These are phyloP conservation scores for Backusella parvicylindrica DNA, from an alignment of 192 early-diverging fungal genomes.

Conservation along the genomic window DNA sequence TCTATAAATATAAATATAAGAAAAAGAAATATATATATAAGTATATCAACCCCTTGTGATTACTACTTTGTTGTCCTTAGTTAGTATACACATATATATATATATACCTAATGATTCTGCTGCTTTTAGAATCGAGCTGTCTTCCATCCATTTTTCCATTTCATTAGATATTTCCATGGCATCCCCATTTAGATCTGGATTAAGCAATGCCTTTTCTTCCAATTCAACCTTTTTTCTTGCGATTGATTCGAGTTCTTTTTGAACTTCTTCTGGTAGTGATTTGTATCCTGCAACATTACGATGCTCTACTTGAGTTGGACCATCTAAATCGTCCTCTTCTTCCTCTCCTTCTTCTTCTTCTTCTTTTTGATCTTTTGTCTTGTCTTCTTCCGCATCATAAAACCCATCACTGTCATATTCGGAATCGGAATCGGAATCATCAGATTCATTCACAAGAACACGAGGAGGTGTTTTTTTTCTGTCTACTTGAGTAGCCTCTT, in stretches of 20 bases:
- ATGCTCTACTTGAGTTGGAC: neutral
- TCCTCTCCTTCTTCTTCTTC: constrained; percentile 26
- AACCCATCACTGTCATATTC: neutral
- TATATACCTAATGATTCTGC: constrained; percentile 25
- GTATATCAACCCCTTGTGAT: neutral
- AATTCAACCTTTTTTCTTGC: neutral
- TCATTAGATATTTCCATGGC: constrained; percentile 40
- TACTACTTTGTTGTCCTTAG: too few species aligned
- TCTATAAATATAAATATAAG: neutral
- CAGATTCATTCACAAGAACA: neutral
- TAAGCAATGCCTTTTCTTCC: neutral
- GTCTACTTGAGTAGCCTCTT: neutral
- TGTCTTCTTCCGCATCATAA: neutral
- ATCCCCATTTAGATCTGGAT: constrained; percentile 43
- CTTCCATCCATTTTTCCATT: constrained; percentile 30
- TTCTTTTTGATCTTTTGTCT: too few species aligned
- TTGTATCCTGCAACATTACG: neutral
- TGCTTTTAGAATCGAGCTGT: constrained; percentile 27
- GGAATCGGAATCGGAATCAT: neutral
- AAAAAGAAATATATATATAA: neutral
- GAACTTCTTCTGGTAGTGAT: neutral
- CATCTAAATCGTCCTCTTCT: constrained; percentile 19
- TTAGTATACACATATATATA: too few species aligned
- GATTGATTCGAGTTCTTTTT: neutral
- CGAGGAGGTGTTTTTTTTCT: neutral